Base-by-base conservation (phyloP, 345 rosid species). In the Salix purpurea region DNA sequence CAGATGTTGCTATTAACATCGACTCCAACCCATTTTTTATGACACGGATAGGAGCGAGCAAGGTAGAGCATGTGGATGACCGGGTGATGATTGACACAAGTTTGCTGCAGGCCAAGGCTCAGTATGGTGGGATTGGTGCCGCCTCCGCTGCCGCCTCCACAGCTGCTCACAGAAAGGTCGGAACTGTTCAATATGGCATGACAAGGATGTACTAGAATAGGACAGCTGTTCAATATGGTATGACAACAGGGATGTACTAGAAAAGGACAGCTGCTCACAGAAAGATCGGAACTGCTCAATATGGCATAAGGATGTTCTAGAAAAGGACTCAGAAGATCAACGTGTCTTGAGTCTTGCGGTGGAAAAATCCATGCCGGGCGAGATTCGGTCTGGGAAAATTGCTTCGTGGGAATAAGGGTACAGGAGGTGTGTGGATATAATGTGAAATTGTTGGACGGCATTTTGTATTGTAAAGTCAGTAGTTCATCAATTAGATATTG, bases 1-100 rank as follows among this genome's bases (percentile, higher is more conserved):
- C 92, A 39, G 98, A 94, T 8, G 85, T 92, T 39, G 91, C 94
- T 52, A 89, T 94, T 84, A 84, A 90, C 76, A 94, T 92, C 4
- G 95, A 94, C 76, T 75, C 85, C 77, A 91, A 92, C 84, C 97
- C 97, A 0, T 90, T 89, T 80, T 89, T 91, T 73, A 87, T 87
- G 94, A 85, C 92, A 8, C 79, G 91, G 78, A 87, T 78, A 1
- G 93, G 92, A 80, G 88, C 83, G 72, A 84, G 77, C 74, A 88
- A 87, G 81, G 86, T 74, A 36, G 97, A 92, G 54, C 84, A 81
- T 72, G 74, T 77, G 6, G 89, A 87, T 4, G 92, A 90, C 56
- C 81, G 90, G 69, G 82, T 88, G n/a, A 68, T 85, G 26, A 86
- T 91, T 0, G 92, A 92, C 6, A 76, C 97, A 15, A 87, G 86